A percentile compares a stretch with the other conserved stretches of the same genome.
phyloP scores from a whole-genome alignment of 2,329 filamentous ascomycete species.

The Fusarium brachygibbosum region DNA sequence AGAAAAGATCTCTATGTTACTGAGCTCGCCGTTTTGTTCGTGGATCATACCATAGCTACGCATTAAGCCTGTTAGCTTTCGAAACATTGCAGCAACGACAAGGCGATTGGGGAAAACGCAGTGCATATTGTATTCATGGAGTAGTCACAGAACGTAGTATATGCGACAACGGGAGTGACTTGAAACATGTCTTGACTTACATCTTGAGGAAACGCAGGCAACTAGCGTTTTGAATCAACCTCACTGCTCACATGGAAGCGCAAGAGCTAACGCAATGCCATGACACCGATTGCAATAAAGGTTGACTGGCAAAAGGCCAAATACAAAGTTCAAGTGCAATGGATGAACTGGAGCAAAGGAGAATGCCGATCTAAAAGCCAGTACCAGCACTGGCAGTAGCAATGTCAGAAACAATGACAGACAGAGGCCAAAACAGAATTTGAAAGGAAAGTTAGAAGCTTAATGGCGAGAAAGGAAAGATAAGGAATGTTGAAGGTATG shows the following conservation, averaged over 20 bases:
- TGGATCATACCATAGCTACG: conserved; percentile 24
- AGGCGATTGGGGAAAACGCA: neutral
- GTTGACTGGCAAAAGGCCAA: conserved; percentile 12
- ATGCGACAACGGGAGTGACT: conserved; percentile 21
- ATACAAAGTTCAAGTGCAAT: conserved; percentile 20
- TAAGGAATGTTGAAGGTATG: conserved; percentile 31
- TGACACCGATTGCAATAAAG: conserved; percentile 34
- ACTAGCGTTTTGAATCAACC: conserved; percentile 31
- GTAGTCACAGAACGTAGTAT: neutral
- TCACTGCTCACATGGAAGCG: conserved; percentile 37
- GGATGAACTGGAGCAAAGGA: conserved; percentile 12
- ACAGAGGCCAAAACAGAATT: conserved; percentile 36
- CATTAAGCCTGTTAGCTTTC: conserved; percentile 9
- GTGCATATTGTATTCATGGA: neutral
- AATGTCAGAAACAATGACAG: conserved; percentile 37
- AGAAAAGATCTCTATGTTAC: conserved; percentile 17
- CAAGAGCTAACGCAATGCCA: conserved; percentile 37
- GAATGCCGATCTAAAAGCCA: conserved; percentile 35
- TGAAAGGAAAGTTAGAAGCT: conserved; percentile 20
- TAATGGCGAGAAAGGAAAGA: conserved; percentile 33
- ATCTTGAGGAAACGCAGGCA: conserved; percentile 25
- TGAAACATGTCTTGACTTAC: conserved; percentile 42
- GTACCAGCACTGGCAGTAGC: conserved; percentile 43
- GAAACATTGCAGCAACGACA: neutral
- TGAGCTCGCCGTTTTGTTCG: conserved; percentile 12